phyloP scores from a whole-genome alignment of 2,329 filamentous ascomycete genomes.

The Didymella segeticola region DNA sequence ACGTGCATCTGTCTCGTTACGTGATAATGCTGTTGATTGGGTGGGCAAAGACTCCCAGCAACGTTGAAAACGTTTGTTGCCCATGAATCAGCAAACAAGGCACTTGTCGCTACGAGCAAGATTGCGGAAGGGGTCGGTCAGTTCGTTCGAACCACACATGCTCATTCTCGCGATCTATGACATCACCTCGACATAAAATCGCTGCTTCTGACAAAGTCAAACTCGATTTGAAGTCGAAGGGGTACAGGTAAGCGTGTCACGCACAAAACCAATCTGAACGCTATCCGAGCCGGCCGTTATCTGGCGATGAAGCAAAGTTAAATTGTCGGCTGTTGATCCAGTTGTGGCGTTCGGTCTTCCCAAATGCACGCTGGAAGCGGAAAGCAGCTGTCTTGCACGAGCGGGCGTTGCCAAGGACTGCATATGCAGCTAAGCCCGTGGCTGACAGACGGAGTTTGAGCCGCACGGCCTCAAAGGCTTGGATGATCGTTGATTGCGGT shows the following conservation, averaged over 20 bases:
- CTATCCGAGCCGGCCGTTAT: constrained; percentile 3
- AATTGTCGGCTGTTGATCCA: constrained; percentile 1
- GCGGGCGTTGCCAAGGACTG: constrained; percentile 14
- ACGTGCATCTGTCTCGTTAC: not conserved
- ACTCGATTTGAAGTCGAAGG: not conserved
- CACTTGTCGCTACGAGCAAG: too few relatives aligned
- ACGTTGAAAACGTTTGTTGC: too few relatives aligned
- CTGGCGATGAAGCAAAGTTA: not conserved
- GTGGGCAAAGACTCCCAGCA: not conserved
- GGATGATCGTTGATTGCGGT: not conserved
- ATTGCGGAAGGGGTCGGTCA: not conserved
- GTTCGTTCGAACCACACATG: not conserved
- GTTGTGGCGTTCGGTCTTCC: not conserved
- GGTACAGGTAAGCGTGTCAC: too few relatives aligned
- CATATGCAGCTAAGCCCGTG: not conserved
- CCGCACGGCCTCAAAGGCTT: not conserved
- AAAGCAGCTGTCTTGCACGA: not conserved
- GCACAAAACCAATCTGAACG: too few relatives aligned
- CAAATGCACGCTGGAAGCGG: not conserved
- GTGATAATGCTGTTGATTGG: not conserved
- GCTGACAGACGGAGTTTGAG: not conserved
- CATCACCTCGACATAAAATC: constrained; percentile 1
- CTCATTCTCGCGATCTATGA: constrained; percentile 5
- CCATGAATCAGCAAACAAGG: too few relatives aligned
- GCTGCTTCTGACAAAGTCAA: not conserved